Percentiles rank a stretch among this genome's conserved stretches.
Conservation (phyloP, 2,329 filamentous ascomycete species). For the Alternaria ethzedia region DNA sequence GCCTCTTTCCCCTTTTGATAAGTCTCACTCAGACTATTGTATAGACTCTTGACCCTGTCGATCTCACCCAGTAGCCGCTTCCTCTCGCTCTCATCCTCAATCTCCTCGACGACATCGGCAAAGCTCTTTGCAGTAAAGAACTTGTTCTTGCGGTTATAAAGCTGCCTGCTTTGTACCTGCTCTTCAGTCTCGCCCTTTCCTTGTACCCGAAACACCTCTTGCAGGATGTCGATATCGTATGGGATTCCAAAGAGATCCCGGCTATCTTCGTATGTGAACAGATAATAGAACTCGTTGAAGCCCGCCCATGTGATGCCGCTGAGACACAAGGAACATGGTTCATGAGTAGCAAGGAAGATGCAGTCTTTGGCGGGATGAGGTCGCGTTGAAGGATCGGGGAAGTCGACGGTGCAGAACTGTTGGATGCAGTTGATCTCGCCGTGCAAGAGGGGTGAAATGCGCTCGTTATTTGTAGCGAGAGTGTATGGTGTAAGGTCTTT, state of each 20-base stretch:
- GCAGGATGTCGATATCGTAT: constrained; percentile 64
- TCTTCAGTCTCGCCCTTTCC: constrained; percentile 32
- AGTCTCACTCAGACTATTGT: constrained; percentile 18
- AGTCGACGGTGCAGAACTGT: constrained; percentile 56
- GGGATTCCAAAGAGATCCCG: constrained; percentile 63
- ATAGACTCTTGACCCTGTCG: constrained; percentile 55
- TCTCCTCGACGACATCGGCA: constrained; percentile 29
- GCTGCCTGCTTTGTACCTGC: constrained; percentile 47
- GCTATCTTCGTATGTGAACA: constrained; percentile 66
- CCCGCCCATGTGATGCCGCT: constrained; percentile 66
- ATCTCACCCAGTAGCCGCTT: constrained; percentile 48
- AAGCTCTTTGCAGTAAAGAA: constrained; percentile 54
- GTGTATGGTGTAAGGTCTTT: constrained; percentile 53
- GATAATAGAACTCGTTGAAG: constrained; percentile 63
- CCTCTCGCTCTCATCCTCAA: constrained; percentile 8
- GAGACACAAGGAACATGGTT: constrained; percentile 65
- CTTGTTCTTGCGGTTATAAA: constrained; percentile 64
- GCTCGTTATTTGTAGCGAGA: constrained; percentile 64
- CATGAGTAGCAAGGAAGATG: constrained; percentile 65
- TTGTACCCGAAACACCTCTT: constrained; percentile 61
- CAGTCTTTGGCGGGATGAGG: constrained; percentile 57
- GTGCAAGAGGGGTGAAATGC: constrained; percentile 61
- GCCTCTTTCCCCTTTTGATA: constrained; percentile 24
- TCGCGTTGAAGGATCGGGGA: constrained; percentile 37
- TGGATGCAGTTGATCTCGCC: constrained; percentile 68